Evolutionary conservation across 495 filamentous ascomycete species (phyloP).

Genomic region (Pyrenula massariospora): DNA sequence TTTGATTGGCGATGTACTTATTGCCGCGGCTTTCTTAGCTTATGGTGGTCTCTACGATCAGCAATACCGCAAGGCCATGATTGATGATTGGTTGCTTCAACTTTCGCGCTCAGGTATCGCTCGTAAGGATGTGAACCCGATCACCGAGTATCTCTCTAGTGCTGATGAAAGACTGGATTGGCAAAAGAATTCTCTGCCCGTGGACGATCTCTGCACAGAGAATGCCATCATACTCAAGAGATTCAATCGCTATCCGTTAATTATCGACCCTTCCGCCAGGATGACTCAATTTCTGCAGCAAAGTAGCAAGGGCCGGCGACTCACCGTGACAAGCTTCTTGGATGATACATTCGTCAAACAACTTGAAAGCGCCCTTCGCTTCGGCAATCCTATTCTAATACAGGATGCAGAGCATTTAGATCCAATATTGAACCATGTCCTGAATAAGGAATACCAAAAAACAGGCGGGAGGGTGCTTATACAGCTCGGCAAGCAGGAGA

Average conservation of each 20-base stretch:
- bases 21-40: constrained; percentile 93
- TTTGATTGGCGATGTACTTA: constrained; percentile 86
- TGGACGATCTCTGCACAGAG: constrained; percentile 98
- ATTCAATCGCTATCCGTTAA: constrained; percentile 96
- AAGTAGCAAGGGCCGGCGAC: constrained; percentile 81
- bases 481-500: constrained; percentile 96
- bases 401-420: constrained; percentile 97
- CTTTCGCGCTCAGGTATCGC: constrained; percentile 78
- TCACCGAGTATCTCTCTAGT: constrained; percentile 93
- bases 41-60: constrained; percentile 97
- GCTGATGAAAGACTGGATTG: constrained; percentile 89
- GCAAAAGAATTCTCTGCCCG: constrained; percentile 90
- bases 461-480: constrained; percentile 98
- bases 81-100: constrained; percentile 93
- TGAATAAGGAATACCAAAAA: constrained; percentile 99
- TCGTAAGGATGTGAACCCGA: constrained; percentile 86
- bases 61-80: constrained; percentile 92
- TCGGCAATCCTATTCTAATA: constrained; percentile 96
- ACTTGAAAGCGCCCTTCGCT: constrained; percentile 88
- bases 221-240: constrained; percentile 95
- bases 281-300: constrained; percentile 90
- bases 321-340: constrained; percentile 95
- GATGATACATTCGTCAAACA: constrained; percentile 98
- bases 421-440: constrained; percentile 92
- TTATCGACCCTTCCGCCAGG: constrained; percentile 93